Percentiles rank a stretch among this genome's conserved stretches.
Evolutionary conservation across 257 asterid species (phyloP).

Genomic region (Ehretia macrophylla): DNA sequence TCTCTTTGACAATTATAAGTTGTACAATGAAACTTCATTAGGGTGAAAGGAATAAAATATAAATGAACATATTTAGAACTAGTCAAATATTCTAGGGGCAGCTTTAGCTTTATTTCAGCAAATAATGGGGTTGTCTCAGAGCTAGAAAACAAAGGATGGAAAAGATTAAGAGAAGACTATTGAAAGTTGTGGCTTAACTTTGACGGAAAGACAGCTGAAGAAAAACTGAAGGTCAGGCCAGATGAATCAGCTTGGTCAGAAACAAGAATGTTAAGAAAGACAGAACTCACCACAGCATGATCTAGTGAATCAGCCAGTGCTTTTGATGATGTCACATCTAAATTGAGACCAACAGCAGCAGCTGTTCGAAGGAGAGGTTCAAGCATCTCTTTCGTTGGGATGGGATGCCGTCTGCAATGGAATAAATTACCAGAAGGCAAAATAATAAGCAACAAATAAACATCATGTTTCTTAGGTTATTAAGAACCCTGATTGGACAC

Average conservation of each 20-base stretch:
- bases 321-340: constrained; percentile 92
- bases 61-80: no score
- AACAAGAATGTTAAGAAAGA: constrained; percentile 7
- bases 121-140: no score
- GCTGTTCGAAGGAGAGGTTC: constrained; percentile 92
- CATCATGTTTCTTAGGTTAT: background rate
- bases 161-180: no score
- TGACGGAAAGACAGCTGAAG: background rate
- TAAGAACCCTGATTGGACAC: no score
- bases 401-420: constrained; percentile 86
- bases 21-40: no score
- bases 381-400: constrained; percentile 97
- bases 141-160: no score
- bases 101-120: no score
- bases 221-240: background rate
- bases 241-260: background rate
- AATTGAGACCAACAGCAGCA: constrained; percentile 77
- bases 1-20: no score
- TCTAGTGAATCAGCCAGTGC: constrained; percentile 98
- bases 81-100: no score
- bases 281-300: constrained; percentile 74
- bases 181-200: background rate
- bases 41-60: no score
- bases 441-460: background rate
- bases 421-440: constrained; percentile 1